These are phyloP conservation scores for Dendrothele bispora DNA, from an alignment of 768 basidiomycete species.

Conservation along the genomic window DNA sequence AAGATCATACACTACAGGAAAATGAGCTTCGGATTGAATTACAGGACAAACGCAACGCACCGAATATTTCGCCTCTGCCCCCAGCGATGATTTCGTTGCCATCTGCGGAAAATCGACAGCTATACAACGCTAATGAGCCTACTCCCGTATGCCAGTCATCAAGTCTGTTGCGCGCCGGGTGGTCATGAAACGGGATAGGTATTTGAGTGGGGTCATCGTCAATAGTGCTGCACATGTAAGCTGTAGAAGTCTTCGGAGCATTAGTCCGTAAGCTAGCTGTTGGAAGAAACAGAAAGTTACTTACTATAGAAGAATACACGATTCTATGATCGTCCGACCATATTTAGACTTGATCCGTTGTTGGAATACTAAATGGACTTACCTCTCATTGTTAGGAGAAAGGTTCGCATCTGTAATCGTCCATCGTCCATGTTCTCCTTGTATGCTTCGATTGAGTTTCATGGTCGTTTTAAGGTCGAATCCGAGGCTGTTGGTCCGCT, in stretches of 20 bases:
- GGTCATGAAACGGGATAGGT: constrained; percentile 60
- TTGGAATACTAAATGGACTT: constrained; percentile 15
- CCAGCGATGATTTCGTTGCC: constrained; percentile 95
- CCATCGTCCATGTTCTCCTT: constrained; percentile 80
- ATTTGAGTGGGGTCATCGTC: constrained; percentile 62
- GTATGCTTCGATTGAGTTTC: constrained; percentile 60
- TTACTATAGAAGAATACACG: constrained; percentile 89
- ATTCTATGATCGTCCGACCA: constrained; percentile 58
- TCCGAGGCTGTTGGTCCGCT: constrained; percentile 14
- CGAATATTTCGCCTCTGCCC: constrained; percentile 79
- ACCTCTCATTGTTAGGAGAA: constrained; percentile 87
- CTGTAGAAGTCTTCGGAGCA: constrained; percentile 58
- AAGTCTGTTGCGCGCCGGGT: constrained; percentile 30
- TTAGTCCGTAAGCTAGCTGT: constrained; percentile 7
- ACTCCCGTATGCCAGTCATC: constrained; percentile 37
- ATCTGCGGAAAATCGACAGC: constrained; percentile 94
- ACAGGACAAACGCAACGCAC: constrained; percentile 27
- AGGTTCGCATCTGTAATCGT: constrained; percentile 95
- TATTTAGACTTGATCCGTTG: neutral
- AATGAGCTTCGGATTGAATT: neutral
- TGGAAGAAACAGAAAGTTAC: constrained; percentile 14
- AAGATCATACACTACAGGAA: constrained; percentile 81
- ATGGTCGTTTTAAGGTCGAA: constrained; percentile 43
- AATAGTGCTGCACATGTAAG: constrained; percentile 72
- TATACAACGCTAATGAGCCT: constrained; percentile 79